These are phyloP conservation scores for Fusarium cicatricum DNA, from an alignment of 2,329 filamentous ascomycete genomes.

Conservation along the genomic window DNA sequence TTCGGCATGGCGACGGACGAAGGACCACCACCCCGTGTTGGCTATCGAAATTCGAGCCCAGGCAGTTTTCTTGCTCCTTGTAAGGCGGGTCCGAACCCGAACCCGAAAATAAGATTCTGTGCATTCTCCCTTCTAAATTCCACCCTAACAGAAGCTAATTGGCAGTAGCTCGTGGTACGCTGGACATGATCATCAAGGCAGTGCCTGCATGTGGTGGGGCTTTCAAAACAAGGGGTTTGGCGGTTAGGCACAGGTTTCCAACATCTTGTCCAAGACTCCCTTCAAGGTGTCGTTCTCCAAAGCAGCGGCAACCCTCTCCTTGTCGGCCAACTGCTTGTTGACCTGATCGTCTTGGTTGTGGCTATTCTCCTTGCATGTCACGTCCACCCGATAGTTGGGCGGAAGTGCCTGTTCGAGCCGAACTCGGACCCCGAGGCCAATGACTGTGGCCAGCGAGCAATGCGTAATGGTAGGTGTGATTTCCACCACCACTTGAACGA, in stretches of 20 bases:
- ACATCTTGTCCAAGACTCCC: constrained; percentile 91
- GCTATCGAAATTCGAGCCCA: constrained; percentile 25
- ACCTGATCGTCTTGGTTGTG: constrained; percentile 95
- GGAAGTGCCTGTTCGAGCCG: constrained; percentile 90
- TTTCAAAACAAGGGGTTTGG: too few species aligned
- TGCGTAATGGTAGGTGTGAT: constrained; percentile 97
- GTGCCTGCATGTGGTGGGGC: too few species aligned
- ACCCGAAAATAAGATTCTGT: constrained; percentile 5
- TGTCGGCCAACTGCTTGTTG: constrained; percentile 96
- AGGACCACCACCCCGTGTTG: constrained; percentile 14
- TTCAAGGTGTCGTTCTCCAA: constrained; percentile 92
- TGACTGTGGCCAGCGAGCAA: constrained; percentile 95
- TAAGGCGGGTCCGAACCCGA: constrained; percentile 12
- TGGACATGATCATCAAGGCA: too few species aligned
- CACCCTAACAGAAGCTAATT: background rate
- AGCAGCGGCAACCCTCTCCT: constrained; percentile 94
- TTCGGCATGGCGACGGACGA: constrained; percentile 10
- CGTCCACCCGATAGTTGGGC: constrained; percentile 89
- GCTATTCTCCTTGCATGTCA: constrained; percentile 94
- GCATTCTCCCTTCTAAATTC: background rate
- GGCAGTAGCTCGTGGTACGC: too few species aligned
- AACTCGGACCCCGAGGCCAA: constrained; percentile 91
- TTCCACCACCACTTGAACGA: constrained; percentile 81
- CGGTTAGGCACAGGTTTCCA: constrained; percentile 76
- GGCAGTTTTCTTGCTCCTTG: constrained; percentile 17